Evolutionary conservation across 208 protist genomes (phyloP).

Genomic region (Wallacemonas sp.): DNA sequence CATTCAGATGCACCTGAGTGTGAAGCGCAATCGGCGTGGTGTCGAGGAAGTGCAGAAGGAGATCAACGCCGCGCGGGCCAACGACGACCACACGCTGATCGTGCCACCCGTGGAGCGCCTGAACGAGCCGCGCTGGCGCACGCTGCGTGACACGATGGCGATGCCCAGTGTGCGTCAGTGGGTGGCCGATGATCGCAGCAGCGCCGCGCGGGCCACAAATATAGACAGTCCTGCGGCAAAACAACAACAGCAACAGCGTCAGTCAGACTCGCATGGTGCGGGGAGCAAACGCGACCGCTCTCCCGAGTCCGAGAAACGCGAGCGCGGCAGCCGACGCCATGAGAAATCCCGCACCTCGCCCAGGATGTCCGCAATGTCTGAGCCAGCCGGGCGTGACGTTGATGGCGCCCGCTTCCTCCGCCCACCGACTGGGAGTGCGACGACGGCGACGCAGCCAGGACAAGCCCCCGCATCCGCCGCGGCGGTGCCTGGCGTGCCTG

Average conservation of each 20-base stretch:
- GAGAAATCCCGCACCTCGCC: no score
- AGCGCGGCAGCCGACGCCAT: no score
- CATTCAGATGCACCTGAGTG: constrained; percentile 1
- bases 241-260: no score
- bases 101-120: neutral
- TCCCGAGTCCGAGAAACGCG: no score
- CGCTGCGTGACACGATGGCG: neutral
- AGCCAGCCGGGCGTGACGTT: no score
- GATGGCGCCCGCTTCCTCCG: neutral
- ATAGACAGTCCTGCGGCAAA: no score
- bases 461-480: no score
- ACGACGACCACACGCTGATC: constrained; percentile 1
- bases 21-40: neutral
- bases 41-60: constrained; percentile 7
- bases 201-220: neutral
- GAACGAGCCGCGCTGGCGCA: constrained; percentile 4
- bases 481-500: neutral
- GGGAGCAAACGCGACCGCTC: no score
- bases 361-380: no score
- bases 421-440: neutral
- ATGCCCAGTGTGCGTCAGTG: neutral
- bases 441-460: neutral
- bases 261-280: no score
- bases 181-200: neutral
- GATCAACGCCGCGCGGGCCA: neutral